Evolutionary conservation across 768 basidiomycete species (phyloP).

Genomic region (Lenzites betulinus): DNA sequence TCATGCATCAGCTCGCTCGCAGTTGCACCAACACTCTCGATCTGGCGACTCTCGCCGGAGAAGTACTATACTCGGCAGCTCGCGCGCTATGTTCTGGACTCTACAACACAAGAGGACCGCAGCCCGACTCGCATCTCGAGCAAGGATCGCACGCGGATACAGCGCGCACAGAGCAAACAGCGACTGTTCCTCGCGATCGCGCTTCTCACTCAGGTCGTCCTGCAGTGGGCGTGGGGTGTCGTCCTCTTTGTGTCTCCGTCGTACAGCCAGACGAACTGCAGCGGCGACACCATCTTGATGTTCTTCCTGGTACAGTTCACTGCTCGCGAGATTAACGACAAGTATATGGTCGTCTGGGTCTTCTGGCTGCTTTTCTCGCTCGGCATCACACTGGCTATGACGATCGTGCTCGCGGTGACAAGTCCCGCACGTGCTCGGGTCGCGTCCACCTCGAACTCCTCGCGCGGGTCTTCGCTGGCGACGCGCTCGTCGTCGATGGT

Average conservation of each 20-base stretch:
- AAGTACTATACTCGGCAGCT: constrained; percentile 22
- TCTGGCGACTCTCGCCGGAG: constrained; percentile 27
- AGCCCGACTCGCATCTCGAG: constrained; percentile 4
- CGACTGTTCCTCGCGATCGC: constrained; percentile 29
- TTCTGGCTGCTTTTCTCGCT: constrained; percentile 31
- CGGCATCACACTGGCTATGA: constrained; percentile 25
- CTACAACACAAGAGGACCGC: constrained; percentile 4
- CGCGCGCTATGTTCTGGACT: constrained; percentile 13
- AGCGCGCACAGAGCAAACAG: constrained; percentile 21
- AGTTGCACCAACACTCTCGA: constrained; percentile 28
- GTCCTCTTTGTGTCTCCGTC: constrained; percentile 27
- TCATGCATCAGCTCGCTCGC: constrained; percentile 32
- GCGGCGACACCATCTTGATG: constrained; percentile 22
- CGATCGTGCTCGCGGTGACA: constrained; percentile 25
- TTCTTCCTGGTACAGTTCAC: constrained; percentile 24
- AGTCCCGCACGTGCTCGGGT: constrained; percentile 18
- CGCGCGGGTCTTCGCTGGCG: constrained; percentile 2
- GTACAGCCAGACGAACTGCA: constrained; percentile 28
- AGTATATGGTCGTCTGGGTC: constrained; percentile 28
- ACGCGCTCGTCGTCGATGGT: background rate
- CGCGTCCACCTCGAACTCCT: constrained; percentile 2
- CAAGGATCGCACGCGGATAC: constrained; percentile 17
- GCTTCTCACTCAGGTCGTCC: constrained; percentile 29
- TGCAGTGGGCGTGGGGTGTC: constrained; percentile 33
- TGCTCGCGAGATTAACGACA: constrained; percentile 17